Conservation (phyloP, 1,139 yeast species). For the Wickerhamiella infanticola region DNA sequence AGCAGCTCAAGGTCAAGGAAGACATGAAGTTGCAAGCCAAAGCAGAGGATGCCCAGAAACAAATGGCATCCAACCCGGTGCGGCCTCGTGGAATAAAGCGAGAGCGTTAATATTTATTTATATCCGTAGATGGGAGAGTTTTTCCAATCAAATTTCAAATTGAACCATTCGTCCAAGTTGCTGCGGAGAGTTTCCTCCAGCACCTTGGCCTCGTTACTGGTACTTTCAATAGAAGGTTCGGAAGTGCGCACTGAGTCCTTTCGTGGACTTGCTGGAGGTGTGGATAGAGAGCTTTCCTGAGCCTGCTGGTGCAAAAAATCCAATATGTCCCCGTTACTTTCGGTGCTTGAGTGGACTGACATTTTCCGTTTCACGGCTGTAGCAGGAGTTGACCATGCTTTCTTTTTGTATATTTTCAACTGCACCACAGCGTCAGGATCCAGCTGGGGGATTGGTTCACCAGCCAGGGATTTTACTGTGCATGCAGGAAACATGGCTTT, state of each 20-base stretch:
- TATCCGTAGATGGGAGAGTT: neutral
- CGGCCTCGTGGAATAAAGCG: neutral
- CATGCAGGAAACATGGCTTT: constrained; percentile 22
- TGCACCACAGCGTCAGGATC: neutral
- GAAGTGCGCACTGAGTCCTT: neutral
- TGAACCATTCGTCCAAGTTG: constrained; percentile 9
- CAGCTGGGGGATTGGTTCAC: constrained; percentile 5
- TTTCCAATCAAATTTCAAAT: constrained; percentile 7
- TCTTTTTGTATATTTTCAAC: neutral
- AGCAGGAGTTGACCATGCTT: neutral
- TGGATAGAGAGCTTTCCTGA: neutral
- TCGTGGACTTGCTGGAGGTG: neutral
- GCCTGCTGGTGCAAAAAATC: constrained; percentile 1
- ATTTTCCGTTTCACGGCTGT: neutral
- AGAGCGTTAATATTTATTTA: neutral
- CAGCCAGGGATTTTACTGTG: constrained; percentile 9
- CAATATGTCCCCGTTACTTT: constrained; percentile 2
- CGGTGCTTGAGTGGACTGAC: neutral
- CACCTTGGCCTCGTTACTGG: neutral
- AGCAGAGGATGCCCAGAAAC: constrained; percentile 31
- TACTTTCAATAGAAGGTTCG: neutral
- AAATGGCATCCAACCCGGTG: neutral
- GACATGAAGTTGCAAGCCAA: constrained; percentile 37
- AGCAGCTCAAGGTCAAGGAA: constrained; percentile 37
- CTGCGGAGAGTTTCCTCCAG: constrained; percentile 3